phyloP scores from a whole-genome alignment of 768 basidiomycete species.

The Boletus coccyginus region DNA sequence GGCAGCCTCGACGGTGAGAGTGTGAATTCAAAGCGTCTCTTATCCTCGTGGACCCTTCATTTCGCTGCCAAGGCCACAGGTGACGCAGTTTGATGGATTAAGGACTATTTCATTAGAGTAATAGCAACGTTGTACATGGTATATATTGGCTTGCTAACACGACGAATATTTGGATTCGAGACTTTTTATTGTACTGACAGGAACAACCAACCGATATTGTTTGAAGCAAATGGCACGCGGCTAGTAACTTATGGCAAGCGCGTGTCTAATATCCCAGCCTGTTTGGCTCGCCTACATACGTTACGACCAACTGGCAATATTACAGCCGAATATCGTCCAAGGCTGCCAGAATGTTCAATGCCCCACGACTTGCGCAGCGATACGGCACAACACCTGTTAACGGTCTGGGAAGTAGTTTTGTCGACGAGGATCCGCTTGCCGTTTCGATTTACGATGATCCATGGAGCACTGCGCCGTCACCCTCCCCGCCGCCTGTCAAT shows the following conservation, averaged over 20 bases:
- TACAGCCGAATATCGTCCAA: slow-evolving; percentile 8
- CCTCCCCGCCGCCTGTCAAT: slow-evolving; percentile 60
- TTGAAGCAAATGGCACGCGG: slow-evolving; percentile 6
- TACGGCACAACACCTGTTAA: slow-evolving; percentile 56
- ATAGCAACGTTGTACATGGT: slow-evolving; percentile 20
- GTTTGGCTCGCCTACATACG: slow-evolving; percentile 8
- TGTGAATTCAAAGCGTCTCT: slow-evolving; percentile 79
- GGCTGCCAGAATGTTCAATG: slow-evolving; percentile 69
- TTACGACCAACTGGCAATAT: slow-evolving; percentile 7
- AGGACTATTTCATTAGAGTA: slow-evolving; percentile 10
- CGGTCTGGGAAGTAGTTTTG: slow-evolving; percentile 69
- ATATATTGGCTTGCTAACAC: slow-evolving; percentile 17
- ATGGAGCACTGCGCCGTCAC: slow-evolving; percentile 75
- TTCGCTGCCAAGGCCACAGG: slow-evolving; percentile 71
- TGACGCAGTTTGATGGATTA: slow-evolving; percentile 30
- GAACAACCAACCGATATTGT: not conserved
- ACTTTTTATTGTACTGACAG: not conserved
- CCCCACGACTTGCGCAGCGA: slow-evolving; percentile 70
- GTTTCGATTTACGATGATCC: slow-evolving; percentile 79
- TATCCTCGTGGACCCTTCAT: slow-evolving; percentile 93
- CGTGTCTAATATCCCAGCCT: not conserved
- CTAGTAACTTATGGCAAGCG: not conserved
- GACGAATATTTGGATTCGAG: not conserved
- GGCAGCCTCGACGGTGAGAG: slow-evolving; percentile 76
- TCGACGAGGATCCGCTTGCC: slow-evolving; percentile 73